Evolutionary conservation across 352 stramenopile species (phyloP).

Genomic region (Phytophthora crassamura): DNA sequence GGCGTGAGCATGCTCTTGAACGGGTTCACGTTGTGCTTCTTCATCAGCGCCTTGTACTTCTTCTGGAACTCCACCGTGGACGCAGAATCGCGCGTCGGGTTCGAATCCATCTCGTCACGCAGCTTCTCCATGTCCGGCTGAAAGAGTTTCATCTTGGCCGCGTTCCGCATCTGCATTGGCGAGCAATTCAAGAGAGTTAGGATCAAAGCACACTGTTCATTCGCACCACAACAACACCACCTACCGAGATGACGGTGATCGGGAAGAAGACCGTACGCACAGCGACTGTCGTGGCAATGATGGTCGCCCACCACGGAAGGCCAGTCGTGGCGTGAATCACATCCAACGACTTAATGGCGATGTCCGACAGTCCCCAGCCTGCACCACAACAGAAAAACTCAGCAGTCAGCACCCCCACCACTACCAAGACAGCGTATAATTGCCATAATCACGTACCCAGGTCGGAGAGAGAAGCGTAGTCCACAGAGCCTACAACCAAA

Average conservation of each 20-base stretch:
- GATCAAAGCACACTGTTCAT: background rate
- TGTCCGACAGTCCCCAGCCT: conserved; percentile 74
- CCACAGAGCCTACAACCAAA: conserved; percentile 57
- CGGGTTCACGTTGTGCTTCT: conserved; percentile 84
- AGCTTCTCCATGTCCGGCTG: conserved; percentile 88
- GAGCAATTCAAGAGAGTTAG: background rate
- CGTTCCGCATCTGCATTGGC: conserved; percentile 71
- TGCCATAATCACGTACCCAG: conserved; percentile 46
- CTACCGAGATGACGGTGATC: conserved; percentile 80
- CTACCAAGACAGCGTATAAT: background rate
- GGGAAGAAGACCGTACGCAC: conserved; percentile 80
- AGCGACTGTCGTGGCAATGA: conserved; percentile 82
- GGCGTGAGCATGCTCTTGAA: conserved; percentile 78
- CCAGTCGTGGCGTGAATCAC: conserved; percentile 79
- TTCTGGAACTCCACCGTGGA: conserved; percentile 66
- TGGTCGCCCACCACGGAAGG: conserved; percentile 90
- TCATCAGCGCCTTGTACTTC: conserved; percentile 84
- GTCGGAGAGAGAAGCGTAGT: conserved; percentile 64
- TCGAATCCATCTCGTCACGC: conserved; percentile 66
- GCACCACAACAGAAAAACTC: background rate
- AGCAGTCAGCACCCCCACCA: conserved; percentile 10
- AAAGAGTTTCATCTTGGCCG: conserved; percentile 85
- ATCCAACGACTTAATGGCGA: conserved; percentile 79
- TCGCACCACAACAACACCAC: conserved; percentile 25
- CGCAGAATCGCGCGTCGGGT: conserved; percentile 52